Evolutionary conservation across 768 basidiomycete genomes (phyloP).

Genomic region (Serendipita sp.): DNA sequence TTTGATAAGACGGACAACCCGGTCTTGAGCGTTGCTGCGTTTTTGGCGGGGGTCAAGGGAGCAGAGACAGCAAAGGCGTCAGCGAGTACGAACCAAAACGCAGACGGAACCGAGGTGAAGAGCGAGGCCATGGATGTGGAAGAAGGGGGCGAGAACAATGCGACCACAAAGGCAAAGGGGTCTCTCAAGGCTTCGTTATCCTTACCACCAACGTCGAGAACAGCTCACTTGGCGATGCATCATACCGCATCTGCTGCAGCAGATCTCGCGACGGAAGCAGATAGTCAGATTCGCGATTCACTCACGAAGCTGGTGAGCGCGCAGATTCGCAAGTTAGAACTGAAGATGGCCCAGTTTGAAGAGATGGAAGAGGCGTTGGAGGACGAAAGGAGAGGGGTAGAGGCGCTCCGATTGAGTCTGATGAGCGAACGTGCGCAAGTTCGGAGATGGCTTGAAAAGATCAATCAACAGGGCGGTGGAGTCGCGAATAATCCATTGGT

Average conservation of each 20-base stretch:
- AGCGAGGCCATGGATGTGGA: constrained; percentile 24
- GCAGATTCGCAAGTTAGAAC: constrained; percentile 64
- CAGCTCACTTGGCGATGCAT: constrained; percentile 73
- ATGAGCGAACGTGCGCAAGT: constrained; percentile 45
- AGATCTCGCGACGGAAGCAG: constrained; percentile 66
- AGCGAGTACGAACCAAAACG: constrained; percentile 41
- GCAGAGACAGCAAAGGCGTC: constrained; percentile 89
- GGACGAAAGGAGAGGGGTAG: constrained; percentile 71
- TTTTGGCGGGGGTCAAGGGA: constrained; percentile 81
- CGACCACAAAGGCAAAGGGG: constrained; percentile 17
- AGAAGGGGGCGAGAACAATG: constrained; percentile 15
- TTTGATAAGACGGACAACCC: constrained; percentile 95
- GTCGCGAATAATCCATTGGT: background rate
- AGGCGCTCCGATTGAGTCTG: constrained; percentile 63
- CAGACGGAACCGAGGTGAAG: constrained; percentile 18
- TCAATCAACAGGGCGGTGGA: background rate
- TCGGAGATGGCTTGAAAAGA: background rate
- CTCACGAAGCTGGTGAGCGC: constrained; percentile 72
- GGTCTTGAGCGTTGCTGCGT: constrained; percentile 96
- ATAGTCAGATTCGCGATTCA: constrained; percentile 57
- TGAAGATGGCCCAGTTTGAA: constrained; percentile 92
- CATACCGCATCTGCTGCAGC: constrained; percentile 78
- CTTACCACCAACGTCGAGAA: constrained; percentile 61
- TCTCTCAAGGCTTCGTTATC: constrained; percentile 26
- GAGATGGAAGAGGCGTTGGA: constrained; percentile 84